A percentile compares a stretch with the other conserved stretches of the same genome.
phyloP scores from a whole-genome alignment of 164 flowering plant genomes.

The Tetracentron sinense region DNA sequence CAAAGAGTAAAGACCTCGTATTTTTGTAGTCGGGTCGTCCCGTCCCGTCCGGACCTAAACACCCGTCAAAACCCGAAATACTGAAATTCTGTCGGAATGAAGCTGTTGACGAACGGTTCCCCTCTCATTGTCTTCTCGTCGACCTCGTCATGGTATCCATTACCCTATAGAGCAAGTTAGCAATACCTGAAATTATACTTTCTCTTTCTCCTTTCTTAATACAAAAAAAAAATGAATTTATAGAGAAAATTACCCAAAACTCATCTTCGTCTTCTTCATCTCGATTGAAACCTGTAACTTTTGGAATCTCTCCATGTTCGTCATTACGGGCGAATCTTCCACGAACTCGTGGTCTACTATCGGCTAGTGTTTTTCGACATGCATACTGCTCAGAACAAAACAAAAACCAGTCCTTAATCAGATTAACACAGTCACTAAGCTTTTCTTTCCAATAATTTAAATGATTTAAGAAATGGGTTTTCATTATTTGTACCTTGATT shows the following conservation, averaged over 20 bases:
- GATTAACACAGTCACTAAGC: not conserved
- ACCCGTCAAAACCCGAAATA: conserved; percentile 25
- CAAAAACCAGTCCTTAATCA: not conserved
- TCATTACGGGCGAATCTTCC: conserved; percentile 86
- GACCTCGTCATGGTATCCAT: conserved; percentile 34
- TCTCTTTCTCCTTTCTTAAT: no score
- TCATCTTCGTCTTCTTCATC: conserved; percentile 57
- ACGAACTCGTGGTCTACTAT: conserved; percentile 75
- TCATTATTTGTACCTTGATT: conserved; percentile 50
- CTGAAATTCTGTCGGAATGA: conserved; percentile 25
- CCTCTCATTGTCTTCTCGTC: conserved; percentile 20
- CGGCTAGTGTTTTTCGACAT: conserved; percentile 85
- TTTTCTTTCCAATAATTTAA: not conserved
- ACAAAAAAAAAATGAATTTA: no score
- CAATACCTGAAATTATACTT: no score
- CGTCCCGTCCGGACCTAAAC: no score
- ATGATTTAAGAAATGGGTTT: not conserved
- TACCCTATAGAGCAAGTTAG: conserved; percentile 26
- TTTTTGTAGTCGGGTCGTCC: no score
- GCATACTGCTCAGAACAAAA: conserved; percentile 45
- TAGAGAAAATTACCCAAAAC: conserved; percentile 63
- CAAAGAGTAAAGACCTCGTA: no score
- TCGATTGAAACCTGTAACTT: conserved; percentile 29
- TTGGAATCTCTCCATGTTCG: conserved; percentile 51
- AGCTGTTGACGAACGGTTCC: conserved; percentile 19